Evolutionary conservation across 2,329 filamentous ascomycete species (phyloP).

Genomic region (Clonostachys byssicola): DNA sequence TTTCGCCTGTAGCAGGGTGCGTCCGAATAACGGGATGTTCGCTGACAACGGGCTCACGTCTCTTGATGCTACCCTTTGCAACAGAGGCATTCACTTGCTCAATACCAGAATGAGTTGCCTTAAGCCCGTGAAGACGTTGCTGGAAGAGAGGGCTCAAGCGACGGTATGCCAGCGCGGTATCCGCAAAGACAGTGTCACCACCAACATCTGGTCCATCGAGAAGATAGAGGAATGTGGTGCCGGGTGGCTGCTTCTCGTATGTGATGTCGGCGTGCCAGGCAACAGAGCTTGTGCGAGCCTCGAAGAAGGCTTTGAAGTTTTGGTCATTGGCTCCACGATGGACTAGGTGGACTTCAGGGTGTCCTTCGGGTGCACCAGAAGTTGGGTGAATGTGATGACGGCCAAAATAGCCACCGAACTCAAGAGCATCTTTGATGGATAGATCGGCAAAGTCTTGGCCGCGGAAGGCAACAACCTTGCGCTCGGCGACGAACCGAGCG

Average conservation of each 20-base stretch:
- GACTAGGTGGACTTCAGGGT: conserved; percentile 74
- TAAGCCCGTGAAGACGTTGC: conserved; percentile 74
- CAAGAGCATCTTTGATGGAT: conserved; percentile 64
- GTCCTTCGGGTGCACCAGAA: conserved; percentile 68
- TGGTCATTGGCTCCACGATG: conserved; percentile 57
- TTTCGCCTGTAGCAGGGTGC: conserved; percentile 79
- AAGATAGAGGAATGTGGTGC: conserved; percentile 84
- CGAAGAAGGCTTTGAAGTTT: conserved; percentile 56
- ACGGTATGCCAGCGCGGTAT: conserved; percentile 77
- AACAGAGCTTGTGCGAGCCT: conserved; percentile 69
- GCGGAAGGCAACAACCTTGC: conserved; percentile 76
- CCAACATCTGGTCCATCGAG: conserved; percentile 76
- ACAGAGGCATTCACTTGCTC: conserved; percentile 73
- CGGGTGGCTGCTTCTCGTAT: conserved; percentile 84
- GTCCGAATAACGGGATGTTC: conserved; percentile 77
- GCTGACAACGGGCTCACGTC: conserved; percentile 67
- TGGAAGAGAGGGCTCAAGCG: conserved; percentile 76
- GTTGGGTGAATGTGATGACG: conserved; percentile 80
- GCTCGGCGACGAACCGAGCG: conserved; percentile 69
- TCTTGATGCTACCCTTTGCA: conserved; percentile 64
- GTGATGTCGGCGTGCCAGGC: conserved; percentile 89
- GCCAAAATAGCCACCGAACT: conserved; percentile 73
- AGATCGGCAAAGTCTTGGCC: conserved; percentile 70
- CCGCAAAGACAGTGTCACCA: conserved; percentile 80
- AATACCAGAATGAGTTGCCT: conserved; percentile 75